A percentile compares a stretch with the other conserved stretches of the same genome.
These are phyloP conservation scores for Dicorynia guianensis DNA, from an alignment of 306 rosid species.

Conservation along the genomic window DNA sequence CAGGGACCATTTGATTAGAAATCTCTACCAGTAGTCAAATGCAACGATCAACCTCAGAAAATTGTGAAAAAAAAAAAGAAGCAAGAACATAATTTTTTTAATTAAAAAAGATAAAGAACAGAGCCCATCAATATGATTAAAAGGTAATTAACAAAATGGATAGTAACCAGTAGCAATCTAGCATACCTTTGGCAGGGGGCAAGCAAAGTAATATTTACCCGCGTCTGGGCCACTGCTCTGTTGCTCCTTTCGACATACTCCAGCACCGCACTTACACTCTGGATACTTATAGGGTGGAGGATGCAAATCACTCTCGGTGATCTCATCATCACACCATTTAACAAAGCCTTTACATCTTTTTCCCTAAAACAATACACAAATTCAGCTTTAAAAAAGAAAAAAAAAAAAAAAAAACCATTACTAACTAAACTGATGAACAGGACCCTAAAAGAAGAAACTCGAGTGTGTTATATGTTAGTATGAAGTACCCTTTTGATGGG, in stretches of 20 bases:
- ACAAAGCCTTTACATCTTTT: constrained; percentile 8
- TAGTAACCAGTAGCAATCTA: background rate
- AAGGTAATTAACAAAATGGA: background rate
- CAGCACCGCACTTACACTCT: constrained; percentile 48
- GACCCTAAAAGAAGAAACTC: background rate
- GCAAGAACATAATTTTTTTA: too few relatives aligned
- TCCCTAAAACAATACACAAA: constrained; percentile 28
- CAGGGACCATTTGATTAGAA: too few relatives aligned
- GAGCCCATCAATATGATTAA: background rate
- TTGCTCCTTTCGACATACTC: constrained; percentile 45
- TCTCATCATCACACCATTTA: constrained; percentile 33
- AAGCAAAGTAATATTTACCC: constrained; percentile 34
- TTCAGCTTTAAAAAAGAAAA: too few relatives aligned
- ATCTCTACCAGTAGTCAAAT: background rate
- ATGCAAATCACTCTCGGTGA: constrained; percentile 23
- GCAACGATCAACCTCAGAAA: background rate
- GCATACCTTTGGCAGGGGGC: constrained; percentile 44
- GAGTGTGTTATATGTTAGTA: background rate
- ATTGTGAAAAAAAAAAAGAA: background rate
- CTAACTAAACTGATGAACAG: background rate
- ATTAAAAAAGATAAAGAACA: background rate
- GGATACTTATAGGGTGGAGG: constrained; percentile 49
- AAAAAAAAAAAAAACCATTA: background rate
- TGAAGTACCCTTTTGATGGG: constrained; percentile 51
- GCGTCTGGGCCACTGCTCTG: background rate